These are phyloP conservation scores for Aaosphaeria arxii DNA, from an alignment of 2,329 filamentous ascomycete species.

Conservation along the genomic window DNA sequence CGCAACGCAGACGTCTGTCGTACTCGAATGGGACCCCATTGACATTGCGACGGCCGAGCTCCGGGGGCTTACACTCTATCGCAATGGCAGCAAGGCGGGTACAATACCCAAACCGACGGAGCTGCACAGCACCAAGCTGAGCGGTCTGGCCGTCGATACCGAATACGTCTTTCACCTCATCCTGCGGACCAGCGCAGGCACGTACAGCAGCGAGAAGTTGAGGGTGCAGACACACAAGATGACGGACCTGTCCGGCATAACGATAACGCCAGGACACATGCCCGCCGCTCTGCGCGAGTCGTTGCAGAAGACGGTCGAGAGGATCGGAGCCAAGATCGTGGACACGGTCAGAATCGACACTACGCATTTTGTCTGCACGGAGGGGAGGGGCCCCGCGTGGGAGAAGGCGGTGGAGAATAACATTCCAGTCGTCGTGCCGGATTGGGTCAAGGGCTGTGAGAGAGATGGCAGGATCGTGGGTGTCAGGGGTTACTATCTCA, in stretches of 20 bases:
- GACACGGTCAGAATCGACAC: slow-evolving; percentile 93
- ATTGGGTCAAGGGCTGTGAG: slow-evolving; percentile 98
- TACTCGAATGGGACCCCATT: slow-evolving; percentile 97
- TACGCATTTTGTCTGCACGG: slow-evolving; percentile 96
- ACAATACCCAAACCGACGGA: slow-evolving; percentile 84
- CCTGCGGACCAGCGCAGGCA: slow-evolving; percentile 85
- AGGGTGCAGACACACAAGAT: slow-evolving; percentile 94
- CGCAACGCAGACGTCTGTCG: slow-evolving; percentile 96
- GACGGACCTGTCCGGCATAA: slow-evolving; percentile 94
- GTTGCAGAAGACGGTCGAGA: slow-evolving; percentile 71
- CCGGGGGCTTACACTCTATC: slow-evolving; percentile 83
- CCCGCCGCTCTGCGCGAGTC: slow-evolving; percentile 69
- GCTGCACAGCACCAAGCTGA: slow-evolving; percentile 95
- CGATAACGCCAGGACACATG: slow-evolving; percentile 86
- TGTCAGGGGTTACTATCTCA: slow-evolving; percentile 93
- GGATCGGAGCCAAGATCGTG: slow-evolving; percentile 89
- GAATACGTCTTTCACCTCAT: slow-evolving; percentile 95
- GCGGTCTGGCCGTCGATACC: slow-evolving; percentile 90
- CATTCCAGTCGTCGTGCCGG: slow-evolving; percentile 91
- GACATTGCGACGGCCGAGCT: slow-evolving; percentile 89
- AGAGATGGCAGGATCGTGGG: slow-evolving; percentile 87
- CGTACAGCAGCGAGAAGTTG: slow-evolving; percentile 78
- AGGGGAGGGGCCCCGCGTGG: slow-evolving; percentile 85
- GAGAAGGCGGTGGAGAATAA: slow-evolving; percentile 98
- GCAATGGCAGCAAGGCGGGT: slow-evolving; percentile 95